These are phyloP conservation scores for Euphorbia celastroides DNA, from an alignment of 441 rosid species.

Conservation along the genomic window DNA sequence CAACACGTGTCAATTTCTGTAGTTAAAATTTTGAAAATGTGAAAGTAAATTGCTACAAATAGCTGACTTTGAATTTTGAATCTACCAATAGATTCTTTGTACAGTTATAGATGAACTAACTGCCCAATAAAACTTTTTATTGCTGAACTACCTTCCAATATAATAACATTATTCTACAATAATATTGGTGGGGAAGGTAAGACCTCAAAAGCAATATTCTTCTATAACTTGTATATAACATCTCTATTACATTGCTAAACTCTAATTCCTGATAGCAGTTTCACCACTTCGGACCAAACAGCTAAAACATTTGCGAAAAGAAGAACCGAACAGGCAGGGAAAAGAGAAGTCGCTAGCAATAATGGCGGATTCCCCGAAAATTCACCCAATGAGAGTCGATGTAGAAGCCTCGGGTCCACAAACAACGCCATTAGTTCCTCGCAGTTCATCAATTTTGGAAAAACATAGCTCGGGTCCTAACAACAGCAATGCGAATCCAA, in stretches of 20 bases:
- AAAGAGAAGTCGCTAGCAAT: background rate
- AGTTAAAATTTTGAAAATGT: too few relatives aligned
- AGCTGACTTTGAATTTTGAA: too few relatives aligned
- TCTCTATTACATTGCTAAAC: background rate
- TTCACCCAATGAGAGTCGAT: constrained; percentile 37
- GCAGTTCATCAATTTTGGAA: constrained; percentile 23
- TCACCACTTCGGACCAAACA: too few relatives aligned
- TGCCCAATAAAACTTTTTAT: constrained; percentile 12
- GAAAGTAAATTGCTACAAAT: too few relatives aligned
- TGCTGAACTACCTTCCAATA: constrained; percentile 44
- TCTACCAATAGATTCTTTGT: too few relatives aligned
- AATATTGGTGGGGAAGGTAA: constrained; percentile 41
- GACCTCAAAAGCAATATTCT: background rate
- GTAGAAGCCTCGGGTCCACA: constrained; percentile 33
- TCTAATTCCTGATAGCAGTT: too few relatives aligned
- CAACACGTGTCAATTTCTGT: too few relatives aligned
- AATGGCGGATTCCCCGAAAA: constrained; percentile 45
- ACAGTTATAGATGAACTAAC: constrained; percentile 11
- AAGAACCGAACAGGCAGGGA: too few relatives aligned
- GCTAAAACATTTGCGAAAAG: too few relatives aligned
- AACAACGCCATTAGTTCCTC: constrained; percentile 29
- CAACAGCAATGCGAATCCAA: constrained; percentile 23
- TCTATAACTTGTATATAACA: background rate
- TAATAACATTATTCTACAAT: constrained; percentile 1
- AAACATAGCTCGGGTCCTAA: constrained; percentile 17